These are phyloP conservation scores for Aschersonia sp. DNA, from an alignment of 2,329 filamentous ascomycete genomes.

Conservation along the genomic window DNA sequence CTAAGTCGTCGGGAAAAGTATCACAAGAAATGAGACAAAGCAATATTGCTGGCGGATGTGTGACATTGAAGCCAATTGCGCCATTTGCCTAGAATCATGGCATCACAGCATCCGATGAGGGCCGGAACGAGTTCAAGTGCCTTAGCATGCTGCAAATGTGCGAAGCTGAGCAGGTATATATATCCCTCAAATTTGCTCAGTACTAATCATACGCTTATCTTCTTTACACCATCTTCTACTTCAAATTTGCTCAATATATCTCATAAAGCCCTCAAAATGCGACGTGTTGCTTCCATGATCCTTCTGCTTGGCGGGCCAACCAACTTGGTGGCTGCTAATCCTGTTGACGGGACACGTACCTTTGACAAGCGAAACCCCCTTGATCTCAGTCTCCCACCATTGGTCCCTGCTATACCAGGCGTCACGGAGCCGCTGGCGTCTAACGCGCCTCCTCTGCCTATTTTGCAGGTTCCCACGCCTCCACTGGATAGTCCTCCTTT, in stretches of 20 bases:
- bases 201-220: not conserved
- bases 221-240: not conserved
- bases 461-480: conserved; percentile 45
- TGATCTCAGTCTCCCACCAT: conserved; percentile 30
- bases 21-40: not conserved
- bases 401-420: conserved; percentile 44
- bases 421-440: conserved; percentile 40
- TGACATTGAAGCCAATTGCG: not conserved
- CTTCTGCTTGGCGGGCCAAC: not conserved
- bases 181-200: not conserved
- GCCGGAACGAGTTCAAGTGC: not conserved
- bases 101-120: not conserved
- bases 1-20: not conserved
- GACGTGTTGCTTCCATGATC: not conserved
- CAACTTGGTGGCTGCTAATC: not conserved
- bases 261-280: not conserved
- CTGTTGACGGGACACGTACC: conserved; percentile 1
- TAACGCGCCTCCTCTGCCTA: conserved; percentile 37
- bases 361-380: conserved; percentile 2
- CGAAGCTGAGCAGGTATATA: not conserved
- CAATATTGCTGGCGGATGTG: not conserved
- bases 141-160: not conserved
- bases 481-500: conserved; percentile 40
- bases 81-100: not conserved
- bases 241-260: conserved; percentile 1